Percentiles rank a stretch among this genome's conserved stretches.
These are phyloP conservation scores for Sugiyamaella chiloensis DNA, from an alignment of 805 yeast genomes.

Conservation along the genomic window DNA sequence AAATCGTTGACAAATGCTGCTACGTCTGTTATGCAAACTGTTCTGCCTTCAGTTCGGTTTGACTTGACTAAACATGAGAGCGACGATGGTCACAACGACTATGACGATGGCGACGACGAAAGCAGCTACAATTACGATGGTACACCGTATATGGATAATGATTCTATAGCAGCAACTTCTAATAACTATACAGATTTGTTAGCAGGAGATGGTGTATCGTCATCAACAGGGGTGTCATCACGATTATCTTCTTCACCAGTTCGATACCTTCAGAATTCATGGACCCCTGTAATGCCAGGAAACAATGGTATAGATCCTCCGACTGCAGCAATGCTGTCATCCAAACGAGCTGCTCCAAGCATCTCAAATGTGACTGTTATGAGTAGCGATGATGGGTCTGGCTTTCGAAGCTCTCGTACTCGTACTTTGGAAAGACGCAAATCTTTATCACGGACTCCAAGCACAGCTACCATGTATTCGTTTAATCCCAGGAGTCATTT, in stretches of 20 bases:
- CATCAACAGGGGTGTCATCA: background rate
- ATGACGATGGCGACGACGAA: background rate
- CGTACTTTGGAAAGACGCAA: background rate
- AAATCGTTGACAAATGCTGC: conserved; percentile 25
- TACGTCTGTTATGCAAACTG: conserved; percentile 23
- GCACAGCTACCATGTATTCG: conserved; percentile 22
- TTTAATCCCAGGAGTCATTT: conserved; percentile 23
- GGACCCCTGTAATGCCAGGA: background rate
- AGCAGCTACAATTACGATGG: background rate
- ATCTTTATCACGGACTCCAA: conserved; percentile 21
- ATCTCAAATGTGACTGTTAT: conserved; percentile 1
- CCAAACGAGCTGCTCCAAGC: conserved; percentile 7
- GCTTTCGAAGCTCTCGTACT: background rate
- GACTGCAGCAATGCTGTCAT: background rate
- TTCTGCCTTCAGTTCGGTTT: conserved; percentile 15
- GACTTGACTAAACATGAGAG: background rate
- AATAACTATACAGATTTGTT: background rate
- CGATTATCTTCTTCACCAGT: background rate
- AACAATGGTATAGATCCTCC: background rate
- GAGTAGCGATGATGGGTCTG: background rate
- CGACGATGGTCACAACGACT: background rate
- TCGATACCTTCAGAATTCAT: conserved; percentile 8
- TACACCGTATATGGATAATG: background rate
- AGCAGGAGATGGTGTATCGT: background rate
- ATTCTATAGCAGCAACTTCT: background rate